Evolutionary conservation across 352 stramenopile species (phyloP), one percentile per base, ranked within the genome.

Genomic region (Lagenidium giganteum): DNA sequence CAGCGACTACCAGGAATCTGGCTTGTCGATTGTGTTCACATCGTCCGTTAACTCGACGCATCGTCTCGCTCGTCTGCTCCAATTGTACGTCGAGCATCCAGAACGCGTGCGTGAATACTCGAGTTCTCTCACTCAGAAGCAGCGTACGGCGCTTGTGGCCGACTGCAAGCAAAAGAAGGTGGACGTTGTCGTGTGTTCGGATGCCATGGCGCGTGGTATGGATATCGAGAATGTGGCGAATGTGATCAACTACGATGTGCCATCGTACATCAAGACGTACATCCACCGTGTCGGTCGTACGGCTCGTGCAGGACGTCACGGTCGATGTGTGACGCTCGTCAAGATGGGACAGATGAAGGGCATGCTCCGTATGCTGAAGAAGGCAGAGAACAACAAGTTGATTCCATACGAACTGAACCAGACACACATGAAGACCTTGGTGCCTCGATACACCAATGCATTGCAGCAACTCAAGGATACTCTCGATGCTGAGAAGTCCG

Each of bases 11-110:
- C 60, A 38, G n/a, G 63, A 59, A 21, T 54, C 79, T 31, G 51
- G 51, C 26, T 64, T 96, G 20, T 83, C 87, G 35, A 93, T 98
- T 45, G 84, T 99, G 5, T 99, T 99, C 64, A 97, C 94, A 13
- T 90, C 89, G 8, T 98, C 93, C 49, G 76, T 98, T 11, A 96
- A 98, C 64, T 96, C 95, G 13, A 98, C 95, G 11, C 95, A 98
- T 67, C 87, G 96, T 31, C 70, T 99, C n/a, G 81, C 88, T 13
- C 74, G 90, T 21, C 61, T 99, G 35, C 70, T 99, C 23, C 93
- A 98, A 56, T 72, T 98, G 30, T 81, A 79, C 45, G 62, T 70
- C 2, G 55, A 61, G 1, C 53, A 82, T 8, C 70, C 67, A 0
- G 64, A 80, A 44, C 64, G 64, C 21, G 64, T 93, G 25, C 78